Base-by-base conservation (phyloP, 148 eudicot species). In the Camellia lanceoleosa region DNA sequence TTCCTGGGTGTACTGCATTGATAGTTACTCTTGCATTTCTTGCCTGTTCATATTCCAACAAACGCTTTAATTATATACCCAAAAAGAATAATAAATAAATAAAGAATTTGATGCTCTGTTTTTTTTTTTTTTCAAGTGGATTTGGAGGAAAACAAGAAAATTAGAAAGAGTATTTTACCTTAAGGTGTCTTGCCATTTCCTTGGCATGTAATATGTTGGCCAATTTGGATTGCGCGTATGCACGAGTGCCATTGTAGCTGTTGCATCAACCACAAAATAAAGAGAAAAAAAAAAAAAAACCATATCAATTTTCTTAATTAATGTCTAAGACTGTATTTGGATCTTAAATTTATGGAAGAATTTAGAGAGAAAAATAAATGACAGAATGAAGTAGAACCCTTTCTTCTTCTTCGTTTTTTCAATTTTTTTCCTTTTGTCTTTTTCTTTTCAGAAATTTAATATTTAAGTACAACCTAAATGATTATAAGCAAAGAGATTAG, bases 1-100 rank as follows among this genome's bases (percentile, higher is more conserved):
- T 89, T 70, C 99, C 99, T 20, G 99, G 99, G 76, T 96, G 99
- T 10, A 96, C 94, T 62, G 98, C 91, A 81, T 94, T 96, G 80
- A 94, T 87, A 68, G 88, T 92, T 41, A 96, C 97, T 64, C 88
- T 90, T 86, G 92, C 97, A 79, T 90, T 89, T 83, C 87, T 90
- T 78, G 85, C 95, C 99, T 96, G 87, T 49, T 58, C 69, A 76
- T 14, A 79, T 78, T 61, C 68, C 78, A 67, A 13, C 30, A 66
- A 55, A 68, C 65, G n/a, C 12, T 30, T 30, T 30, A 30, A 30
- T 30, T 30, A 30, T 30, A 30, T 30, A 30, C 38, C 38, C 38
- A 30, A 30, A 30, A 30, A 30, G 38, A 30, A 30, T 30, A 30
- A 30, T 30, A 30, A 30, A 30, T 30, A 30, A 30, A 30, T 30